These are phyloP conservation scores for Comarum palustre DNA, from an alignment of 306 rosid genomes.

Conservation along the genomic window DNA sequence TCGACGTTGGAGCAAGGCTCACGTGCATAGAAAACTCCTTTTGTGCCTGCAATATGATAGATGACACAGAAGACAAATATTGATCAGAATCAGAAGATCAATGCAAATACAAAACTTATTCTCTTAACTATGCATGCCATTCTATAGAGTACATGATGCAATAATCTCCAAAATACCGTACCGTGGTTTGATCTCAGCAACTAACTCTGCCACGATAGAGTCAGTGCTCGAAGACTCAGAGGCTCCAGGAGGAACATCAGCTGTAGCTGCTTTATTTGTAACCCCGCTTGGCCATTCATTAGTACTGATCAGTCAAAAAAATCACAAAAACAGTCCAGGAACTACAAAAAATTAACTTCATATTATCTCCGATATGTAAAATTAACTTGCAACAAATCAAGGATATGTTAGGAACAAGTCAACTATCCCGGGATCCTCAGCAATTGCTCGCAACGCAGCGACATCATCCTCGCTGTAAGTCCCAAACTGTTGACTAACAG, in stretches of 20 bases:
- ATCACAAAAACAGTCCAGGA: constrained; percentile 18
- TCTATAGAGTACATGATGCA: constrained; percentile 2
- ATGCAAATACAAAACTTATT: neutral
- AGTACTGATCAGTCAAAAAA: constrained; percentile 66
- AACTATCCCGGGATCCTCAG: constrained; percentile 78
- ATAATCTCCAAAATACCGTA: constrained; percentile 29
- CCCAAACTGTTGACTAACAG: constrained; percentile 66
- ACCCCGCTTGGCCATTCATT: constrained; percentile 91
- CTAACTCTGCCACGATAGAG: constrained; percentile 67
- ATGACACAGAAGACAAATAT: constrained; percentile 44
- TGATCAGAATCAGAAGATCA: constrained; percentile 22
- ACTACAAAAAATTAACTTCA: constrained; percentile 4
- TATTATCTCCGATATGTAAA: neutral
- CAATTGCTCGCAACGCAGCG: constrained; percentile 81
- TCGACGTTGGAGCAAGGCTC: constrained; percentile 87
- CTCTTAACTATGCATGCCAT: neutral
- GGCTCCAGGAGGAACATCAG: constrained; percentile 58
- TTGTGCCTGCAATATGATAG: constrained; percentile 88
- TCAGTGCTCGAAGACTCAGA: constrained; percentile 60
- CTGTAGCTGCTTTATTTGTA: constrained; percentile 48
- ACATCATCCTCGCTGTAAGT: constrained; percentile 77
- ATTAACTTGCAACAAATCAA: constrained; percentile 23
- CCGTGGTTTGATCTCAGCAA: constrained; percentile 94
- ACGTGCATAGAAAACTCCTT: constrained; percentile 75
- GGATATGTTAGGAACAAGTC: constrained; percentile 96